These are phyloP conservation scores for Fragaria ananassa DNA, from an alignment of 306 rosid species.

Conservation along the genomic window DNA sequence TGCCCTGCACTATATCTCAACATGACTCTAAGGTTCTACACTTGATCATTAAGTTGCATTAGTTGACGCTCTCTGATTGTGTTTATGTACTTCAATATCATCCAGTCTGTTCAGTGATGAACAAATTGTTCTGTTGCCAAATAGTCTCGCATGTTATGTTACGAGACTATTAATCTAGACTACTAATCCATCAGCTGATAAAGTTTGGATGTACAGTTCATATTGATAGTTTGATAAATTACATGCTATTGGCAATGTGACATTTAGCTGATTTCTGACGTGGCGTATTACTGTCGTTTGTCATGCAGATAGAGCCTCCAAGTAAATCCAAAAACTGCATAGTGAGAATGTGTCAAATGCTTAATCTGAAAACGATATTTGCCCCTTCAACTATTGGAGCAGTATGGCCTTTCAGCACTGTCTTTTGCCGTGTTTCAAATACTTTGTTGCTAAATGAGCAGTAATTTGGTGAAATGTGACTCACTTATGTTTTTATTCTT, in stretches of 20 bases:
- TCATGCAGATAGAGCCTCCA: constrained; percentile 36
- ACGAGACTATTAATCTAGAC: neutral
- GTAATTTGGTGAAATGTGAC: neutral
- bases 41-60: neutral
- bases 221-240: neutral
- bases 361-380: constrained; percentile 55
- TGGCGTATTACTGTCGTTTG: neutral
- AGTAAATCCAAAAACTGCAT: constrained; percentile 30
- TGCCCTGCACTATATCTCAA: constrained; percentile 29
- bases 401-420: constrained; percentile 31
- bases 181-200: neutral
- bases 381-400: constrained; percentile 85
- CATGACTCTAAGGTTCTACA: constrained; percentile 37
- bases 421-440: neutral
- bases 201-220: neutral
- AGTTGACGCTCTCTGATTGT: neutral
- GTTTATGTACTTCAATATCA: neutral
- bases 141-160: constrained; percentile 1
- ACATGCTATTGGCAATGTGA: neutral
- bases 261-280: neutral
- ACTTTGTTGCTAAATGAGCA: neutral
- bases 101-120: neutral
- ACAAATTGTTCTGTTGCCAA: neutral
- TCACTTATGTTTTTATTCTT: neutral
- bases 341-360: constrained; percentile 24